Evolutionary conservation across 257 asterid species (phyloP).

Genomic region (Solanum pennellii): DNA sequence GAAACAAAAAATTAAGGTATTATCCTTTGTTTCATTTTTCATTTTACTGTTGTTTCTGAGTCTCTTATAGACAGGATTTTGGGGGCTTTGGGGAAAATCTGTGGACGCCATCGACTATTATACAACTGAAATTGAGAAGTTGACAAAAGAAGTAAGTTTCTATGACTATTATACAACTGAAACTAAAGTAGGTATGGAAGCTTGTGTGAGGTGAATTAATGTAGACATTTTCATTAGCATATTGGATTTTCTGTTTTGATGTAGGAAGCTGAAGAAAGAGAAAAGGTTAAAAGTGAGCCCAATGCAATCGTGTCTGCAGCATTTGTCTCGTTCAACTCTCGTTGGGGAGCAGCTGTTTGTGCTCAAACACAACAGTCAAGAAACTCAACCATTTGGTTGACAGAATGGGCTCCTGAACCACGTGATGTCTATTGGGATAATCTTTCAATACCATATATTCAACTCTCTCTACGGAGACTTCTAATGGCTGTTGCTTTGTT

Average conservation of each 20-base stretch:
- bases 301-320: conserved; percentile 69
- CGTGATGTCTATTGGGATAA: conserved; percentile 82
- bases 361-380: conserved; percentile 80
- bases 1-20: conserved; percentile 60
- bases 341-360: conserved; percentile 94
- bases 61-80: conserved; percentile 56
- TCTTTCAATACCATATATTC: conserved; percentile 62
- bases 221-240: neutral
- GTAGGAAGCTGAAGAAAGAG: conserved; percentile 70
- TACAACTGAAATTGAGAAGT: conserved; percentile 31
- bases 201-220: neutral
- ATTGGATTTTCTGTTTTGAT: neutral
- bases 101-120: conserved; percentile 72
- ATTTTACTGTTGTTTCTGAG: neutral
- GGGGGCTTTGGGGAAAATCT: conserved; percentile 58
- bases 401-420: conserved; percentile 96
- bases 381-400: conserved; percentile 69
- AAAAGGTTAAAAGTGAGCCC: conserved; percentile 54
- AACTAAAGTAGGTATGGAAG: neutral
- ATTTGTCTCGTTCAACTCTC: conserved; percentile 76
- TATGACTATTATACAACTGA: neutral
- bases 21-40: neutral
- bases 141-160: conserved; percentile 37
- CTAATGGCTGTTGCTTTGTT: conserved; percentile 45
- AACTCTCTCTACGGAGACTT: conserved; percentile 42